These are phyloP conservation scores for Cutaneotrichosporon daszewskae DNA, from an alignment of 1,284 basidiomycete genomes.

Conservation along the genomic window DNA sequence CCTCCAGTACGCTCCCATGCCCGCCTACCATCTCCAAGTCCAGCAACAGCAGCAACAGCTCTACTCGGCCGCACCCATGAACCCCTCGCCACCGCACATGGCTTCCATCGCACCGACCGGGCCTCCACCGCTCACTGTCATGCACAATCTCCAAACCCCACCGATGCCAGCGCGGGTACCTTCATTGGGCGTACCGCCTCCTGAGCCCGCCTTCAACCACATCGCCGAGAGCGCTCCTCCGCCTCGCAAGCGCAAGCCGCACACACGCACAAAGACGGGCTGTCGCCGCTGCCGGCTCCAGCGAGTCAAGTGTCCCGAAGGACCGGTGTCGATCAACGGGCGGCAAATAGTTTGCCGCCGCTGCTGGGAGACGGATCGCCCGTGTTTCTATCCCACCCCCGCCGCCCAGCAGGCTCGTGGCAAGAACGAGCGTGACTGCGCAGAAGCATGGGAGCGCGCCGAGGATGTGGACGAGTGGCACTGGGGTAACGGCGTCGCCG, in stretches of 20 bases:
- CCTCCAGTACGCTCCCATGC: too few relatives aligned
- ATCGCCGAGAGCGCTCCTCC: too few relatives aligned
- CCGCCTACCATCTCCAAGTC: too few relatives aligned
- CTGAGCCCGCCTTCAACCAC: too few relatives aligned
- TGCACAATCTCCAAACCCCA: too few relatives aligned
- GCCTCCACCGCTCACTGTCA: too few relatives aligned
- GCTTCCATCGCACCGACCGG: too few relatives aligned
- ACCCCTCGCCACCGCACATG: too few relatives aligned
- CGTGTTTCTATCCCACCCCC: constrained; percentile 22
- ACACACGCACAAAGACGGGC: constrained; percentile 16
- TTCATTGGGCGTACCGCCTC: too few relatives aligned
- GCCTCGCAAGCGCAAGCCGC: constrained; percentile 9
- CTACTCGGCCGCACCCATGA: too few relatives aligned
- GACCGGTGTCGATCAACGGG: constrained; percentile 1
- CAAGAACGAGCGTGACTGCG: constrained; percentile 6
- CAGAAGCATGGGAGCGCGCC: constrained; percentile 10
- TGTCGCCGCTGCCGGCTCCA: constrained; percentile 15
- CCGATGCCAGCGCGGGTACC: too few relatives aligned
- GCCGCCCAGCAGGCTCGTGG: constrained; percentile 7
- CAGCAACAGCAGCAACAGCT: too few relatives aligned
- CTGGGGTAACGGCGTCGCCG: constrained; percentile 1
- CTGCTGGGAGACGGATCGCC: constrained; percentile 17
- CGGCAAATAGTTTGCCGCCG: constrained; percentile 16
- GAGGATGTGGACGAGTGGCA: constrained; percentile 11
- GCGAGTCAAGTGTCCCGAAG: constrained; percentile 21